A percentile compares a stretch with the other conserved stretches of the same genome.
Conservation (phyloP, 768 basidiomycete genomes). For the Pholiota molesta region DNA sequence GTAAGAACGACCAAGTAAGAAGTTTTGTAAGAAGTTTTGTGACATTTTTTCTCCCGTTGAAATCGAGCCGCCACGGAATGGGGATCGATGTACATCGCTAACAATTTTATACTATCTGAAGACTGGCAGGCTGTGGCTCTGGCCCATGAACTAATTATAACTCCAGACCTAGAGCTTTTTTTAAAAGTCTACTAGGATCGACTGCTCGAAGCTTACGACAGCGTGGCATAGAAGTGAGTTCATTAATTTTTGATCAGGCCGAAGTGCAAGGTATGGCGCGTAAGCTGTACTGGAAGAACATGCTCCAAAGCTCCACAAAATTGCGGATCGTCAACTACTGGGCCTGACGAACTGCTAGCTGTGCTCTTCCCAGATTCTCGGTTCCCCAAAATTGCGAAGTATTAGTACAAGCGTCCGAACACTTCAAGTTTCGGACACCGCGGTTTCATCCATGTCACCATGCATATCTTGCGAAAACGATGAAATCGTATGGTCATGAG, state of each 20-base stretch:
- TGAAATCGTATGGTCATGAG: not conserved
- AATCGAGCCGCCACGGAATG: not conserved
- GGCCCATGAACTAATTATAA: constrained; percentile 5
- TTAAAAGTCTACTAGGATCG: not conserved
- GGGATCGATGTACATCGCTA: not conserved
- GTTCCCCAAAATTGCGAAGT: not conserved
- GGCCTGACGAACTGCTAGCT: not conserved
- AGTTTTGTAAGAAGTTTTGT: not conserved
- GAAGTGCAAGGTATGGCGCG: constrained; percentile 5
- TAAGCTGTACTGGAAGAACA: constrained; percentile 2
- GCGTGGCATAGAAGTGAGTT: not conserved
- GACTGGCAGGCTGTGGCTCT: not conserved
- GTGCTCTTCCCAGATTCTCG: not conserved
- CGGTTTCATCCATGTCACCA: not conserved
- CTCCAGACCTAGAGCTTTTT: constrained; percentile 3
- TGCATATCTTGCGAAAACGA: not conserved
- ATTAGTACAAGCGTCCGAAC: not conserved
- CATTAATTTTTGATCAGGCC: constrained; percentile 6
- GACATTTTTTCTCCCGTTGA: not conserved
- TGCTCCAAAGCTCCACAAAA: not conserved
- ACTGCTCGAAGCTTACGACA: not conserved
- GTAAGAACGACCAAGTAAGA: not conserved
- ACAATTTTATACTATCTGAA: not conserved
- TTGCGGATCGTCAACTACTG: constrained; percentile 3
- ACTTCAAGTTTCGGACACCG: not conserved